Base-by-base conservation (phyloP, 1,139 yeast genomes). In the Taphrina populina region DNA sequence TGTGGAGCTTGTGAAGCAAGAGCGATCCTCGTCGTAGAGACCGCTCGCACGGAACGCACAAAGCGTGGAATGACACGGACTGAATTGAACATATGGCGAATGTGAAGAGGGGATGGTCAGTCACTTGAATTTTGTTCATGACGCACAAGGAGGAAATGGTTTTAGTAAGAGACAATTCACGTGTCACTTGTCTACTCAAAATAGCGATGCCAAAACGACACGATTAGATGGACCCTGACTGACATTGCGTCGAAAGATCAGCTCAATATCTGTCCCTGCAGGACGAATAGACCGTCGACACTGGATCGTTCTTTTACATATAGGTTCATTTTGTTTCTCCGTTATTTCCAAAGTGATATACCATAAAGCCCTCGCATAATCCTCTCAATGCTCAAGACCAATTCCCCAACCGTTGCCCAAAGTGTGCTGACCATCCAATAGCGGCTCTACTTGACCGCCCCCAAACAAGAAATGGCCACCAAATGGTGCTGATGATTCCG, bases 391-490 rank as follows among this genome's bases (percentile, higher is more conserved):
- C 19, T 24, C 37, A n/a, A 43, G 15, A 13, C 37, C 33, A 29
- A 43, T 43, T 6, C 27, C 47, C 47, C 47, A 43, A 6, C 47
- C 47, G 21, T 43, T 29, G 27, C 36, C 36, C 8, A 43, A 29
- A 23, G 29, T 37, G 17, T 43, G 47, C 21, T 29, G 30, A 7
- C 37, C 27, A 30, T 15, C n/a, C 8, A 43, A 29, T 17, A 43
- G 37, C 4, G 47, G 47, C 27, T 43, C 47, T 6, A 23, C 47
- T 21, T 43, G 47, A 2, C 47, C 47, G 8, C 47, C 47, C n/a
- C 47, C 47, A 19, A 43, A 43, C 19, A 43, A 37, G 20, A 43
- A 43, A 20, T 43, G 33, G 3, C 47, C 47, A 17, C 47, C 47
- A 30, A 43, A 43, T 15, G 45, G 34, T 13, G 29, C 34, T 2